These are phyloP conservation scores for Aureobasidium sp. DNA, from an alignment of 2,329 filamentous ascomycete species.

Conservation along the genomic window DNA sequence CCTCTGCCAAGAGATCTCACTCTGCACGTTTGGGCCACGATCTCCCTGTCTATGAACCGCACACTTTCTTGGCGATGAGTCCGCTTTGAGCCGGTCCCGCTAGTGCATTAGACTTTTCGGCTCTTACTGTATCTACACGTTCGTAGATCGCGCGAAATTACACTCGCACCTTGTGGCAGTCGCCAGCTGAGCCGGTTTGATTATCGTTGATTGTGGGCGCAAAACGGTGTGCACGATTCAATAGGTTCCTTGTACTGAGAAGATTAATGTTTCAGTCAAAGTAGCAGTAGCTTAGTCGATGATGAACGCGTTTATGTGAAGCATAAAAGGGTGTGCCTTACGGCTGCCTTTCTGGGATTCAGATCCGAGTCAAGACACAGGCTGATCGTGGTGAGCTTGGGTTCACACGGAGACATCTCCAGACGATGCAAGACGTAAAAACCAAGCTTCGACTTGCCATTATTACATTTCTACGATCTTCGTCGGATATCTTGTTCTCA, in stretches of 20 bases:
- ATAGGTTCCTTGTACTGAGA: background rate
- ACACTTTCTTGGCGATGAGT: constrained; percentile 9
- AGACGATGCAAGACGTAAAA: background rate
- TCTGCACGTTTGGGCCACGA: constrained; percentile 7
- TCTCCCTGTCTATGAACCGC: background rate
- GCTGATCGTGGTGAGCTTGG: background rate
- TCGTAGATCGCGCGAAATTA: constrained; percentile 12
- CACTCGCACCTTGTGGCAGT: background rate
- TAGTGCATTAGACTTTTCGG: background rate
- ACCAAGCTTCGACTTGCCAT: constrained; percentile 1
- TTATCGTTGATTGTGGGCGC: constrained; percentile 5
- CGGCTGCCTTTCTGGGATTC: background rate
- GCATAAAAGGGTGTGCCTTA: background rate
- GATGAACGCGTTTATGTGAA: constrained; percentile 5
- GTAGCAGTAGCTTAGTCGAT: background rate
- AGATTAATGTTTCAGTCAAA: constrained; percentile 6
- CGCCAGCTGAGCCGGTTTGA: background rate
- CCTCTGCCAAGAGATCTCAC: background rate
- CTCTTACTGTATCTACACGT: constrained; percentile 6
- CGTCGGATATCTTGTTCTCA: background rate
- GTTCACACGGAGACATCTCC: background rate
- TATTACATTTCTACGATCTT: background rate
- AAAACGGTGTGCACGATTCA: background rate
- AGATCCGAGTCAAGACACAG: background rate
- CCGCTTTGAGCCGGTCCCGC: background rate